Percentiles rank a stretch among this genome's conserved stretches.
phyloP scores from a whole-genome alignment of 345 rosid species.

The Eucalyptus rudis region DNA sequence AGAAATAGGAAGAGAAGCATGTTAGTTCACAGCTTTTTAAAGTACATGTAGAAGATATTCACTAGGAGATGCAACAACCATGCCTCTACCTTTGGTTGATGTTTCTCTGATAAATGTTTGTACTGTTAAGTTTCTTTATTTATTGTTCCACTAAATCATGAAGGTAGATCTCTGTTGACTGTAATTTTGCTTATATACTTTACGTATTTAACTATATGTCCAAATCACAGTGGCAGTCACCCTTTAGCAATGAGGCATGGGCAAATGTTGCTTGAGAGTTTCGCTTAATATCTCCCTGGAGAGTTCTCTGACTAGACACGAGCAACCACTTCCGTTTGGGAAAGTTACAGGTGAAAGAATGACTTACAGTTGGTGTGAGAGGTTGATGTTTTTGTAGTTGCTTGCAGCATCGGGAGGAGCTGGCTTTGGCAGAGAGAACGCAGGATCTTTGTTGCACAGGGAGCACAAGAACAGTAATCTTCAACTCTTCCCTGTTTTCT shows the following conservation, averaged over 20 bases:
- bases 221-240: too few species aligned
- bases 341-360: background rate
- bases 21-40: background rate
- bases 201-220: too few species aligned
- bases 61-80: background rate
- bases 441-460: too few species aligned
- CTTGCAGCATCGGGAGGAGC: background rate
- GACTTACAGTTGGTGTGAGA: background rate
- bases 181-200: too few species aligned
- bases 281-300: background rate
- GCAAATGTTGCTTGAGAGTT: too few species aligned
- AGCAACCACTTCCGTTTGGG: background rate
- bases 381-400: background rate
- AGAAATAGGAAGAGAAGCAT: background rate
- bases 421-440: too few species aligned
- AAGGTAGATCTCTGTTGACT: background rate
- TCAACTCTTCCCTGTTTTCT: too few species aligned
- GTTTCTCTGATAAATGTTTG: background rate
- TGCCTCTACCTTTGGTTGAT: background rate
- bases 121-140: background rate
- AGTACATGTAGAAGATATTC: background rate
- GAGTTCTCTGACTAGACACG: rapidly evolving
- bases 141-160: background rate
- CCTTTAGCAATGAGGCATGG: too few species aligned
- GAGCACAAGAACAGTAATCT: too few species aligned